These are phyloP conservation scores for Lineolata rhizophorae DNA, from an alignment of 495 filamentous ascomycete genomes.

Conservation along the genomic window DNA sequence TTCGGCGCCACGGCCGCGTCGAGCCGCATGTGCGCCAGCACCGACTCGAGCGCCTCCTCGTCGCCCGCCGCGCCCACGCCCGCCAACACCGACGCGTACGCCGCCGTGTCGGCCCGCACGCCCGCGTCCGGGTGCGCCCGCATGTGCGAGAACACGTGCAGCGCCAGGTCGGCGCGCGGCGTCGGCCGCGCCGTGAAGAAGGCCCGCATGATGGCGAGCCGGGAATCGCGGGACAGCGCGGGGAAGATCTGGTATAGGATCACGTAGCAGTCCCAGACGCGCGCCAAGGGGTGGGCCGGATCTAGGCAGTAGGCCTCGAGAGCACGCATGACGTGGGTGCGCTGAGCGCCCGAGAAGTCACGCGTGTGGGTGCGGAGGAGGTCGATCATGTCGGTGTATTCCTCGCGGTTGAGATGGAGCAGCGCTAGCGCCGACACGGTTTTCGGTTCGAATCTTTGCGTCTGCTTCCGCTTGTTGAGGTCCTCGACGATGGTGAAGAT, in stretches of 20 bases:
- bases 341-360: slow-evolving; percentile 40
- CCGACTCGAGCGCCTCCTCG: slow-evolving; percentile 38
- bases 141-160: slow-evolving; percentile 77
- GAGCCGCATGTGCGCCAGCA: slow-evolving; percentile 85
- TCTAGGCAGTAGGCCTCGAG: slow-evolving; percentile 47
- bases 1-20: slow-evolving; percentile 56
- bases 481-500: slow-evolving; percentile 56
- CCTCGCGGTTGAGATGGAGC: slow-evolving; percentile 47
- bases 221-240: slow-evolving; percentile 36
- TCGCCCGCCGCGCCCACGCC: slow-evolving; percentile 48
- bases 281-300: slow-evolving; percentile 30
- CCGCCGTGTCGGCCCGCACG: slow-evolving; percentile 31
- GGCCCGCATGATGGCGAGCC: slow-evolving; percentile 52
- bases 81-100: slow-evolving; percentile 53
- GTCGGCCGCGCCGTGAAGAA: slow-evolving; percentile 61
- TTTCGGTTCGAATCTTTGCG: slow-evolving; percentile 35
- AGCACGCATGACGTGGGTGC: slow-evolving; percentile 34
- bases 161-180: slow-evolving; percentile 68
- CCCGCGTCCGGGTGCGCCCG: slow-evolving; percentile 33
- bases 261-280: slow-evolving; percentile 62
- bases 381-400: slow-evolving; percentile 53
- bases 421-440: slow-evolving; percentile 50
- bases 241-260: slow-evolving; percentile 58
- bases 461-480: slow-evolving; percentile 40
- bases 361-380: slow-evolving; percentile 46